Evolutionary conservation across 2,329 filamentous ascomycete genomes (phyloP).

Genomic region (Hypomyces perniciosus): DNA sequence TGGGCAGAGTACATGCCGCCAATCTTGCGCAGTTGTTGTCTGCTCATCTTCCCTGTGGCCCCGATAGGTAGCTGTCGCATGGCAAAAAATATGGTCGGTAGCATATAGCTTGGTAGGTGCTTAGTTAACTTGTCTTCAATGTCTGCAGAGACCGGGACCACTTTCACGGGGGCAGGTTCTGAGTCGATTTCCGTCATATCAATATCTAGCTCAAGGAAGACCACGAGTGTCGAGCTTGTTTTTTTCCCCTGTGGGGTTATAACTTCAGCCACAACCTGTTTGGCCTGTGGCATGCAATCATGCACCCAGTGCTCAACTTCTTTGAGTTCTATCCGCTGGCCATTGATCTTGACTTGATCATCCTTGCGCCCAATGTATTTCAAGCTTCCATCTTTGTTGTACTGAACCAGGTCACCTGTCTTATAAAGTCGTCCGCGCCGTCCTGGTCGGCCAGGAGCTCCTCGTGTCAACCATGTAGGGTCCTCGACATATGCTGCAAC

Average conservation of each 20-base stretch:
- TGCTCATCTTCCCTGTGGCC: background rate
- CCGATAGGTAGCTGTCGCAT: conserved; percentile 29
- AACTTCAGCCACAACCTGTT: background rate
- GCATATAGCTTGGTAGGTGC: conserved; percentile 30
- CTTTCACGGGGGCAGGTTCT: background rate
- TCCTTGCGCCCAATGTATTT: conserved; percentile 47
- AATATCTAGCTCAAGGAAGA: background rate
- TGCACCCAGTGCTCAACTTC: conserved; percentile 16
- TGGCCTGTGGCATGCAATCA: background rate
- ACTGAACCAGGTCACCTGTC: conserved; percentile 41
- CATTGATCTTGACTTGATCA: conserved; percentile 51
- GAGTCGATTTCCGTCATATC: no score
- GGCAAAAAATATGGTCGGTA: conserved; percentile 34
- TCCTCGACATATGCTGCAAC: conserved; percentile 22
- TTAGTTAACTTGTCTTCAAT: background rate
- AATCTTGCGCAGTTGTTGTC: conserved; percentile 1
- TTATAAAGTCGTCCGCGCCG: conserved; percentile 33
- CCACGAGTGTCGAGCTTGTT: background rate
- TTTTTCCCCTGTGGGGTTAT: background rate
- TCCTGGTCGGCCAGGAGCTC: background rate
- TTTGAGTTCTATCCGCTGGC: conserved; percentile 46
- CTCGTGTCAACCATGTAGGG: conserved; percentile 18
- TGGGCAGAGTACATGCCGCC: conserved; percentile 19
- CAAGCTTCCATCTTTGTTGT: conserved; percentile 33
- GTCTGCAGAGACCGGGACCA: background rate